Conservation (phyloP, 139 green algal species). For the Micractinium sp. region DNA sequence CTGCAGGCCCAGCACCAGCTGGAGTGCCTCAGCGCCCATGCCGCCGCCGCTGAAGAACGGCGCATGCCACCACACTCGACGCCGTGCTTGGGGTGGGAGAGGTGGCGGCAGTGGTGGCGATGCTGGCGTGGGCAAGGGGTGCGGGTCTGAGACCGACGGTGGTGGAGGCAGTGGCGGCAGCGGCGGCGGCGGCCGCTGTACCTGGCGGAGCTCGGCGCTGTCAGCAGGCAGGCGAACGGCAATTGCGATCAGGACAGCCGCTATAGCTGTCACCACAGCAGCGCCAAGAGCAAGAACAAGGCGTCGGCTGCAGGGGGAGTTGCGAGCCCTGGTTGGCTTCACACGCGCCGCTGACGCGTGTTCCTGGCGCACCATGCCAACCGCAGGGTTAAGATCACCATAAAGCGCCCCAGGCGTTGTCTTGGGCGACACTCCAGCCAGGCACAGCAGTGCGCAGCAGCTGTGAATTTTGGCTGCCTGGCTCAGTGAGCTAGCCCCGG, state of each 20-base stretch:
- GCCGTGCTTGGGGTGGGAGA: background rate
- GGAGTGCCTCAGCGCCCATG: conserved; percentile 18
- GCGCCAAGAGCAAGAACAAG: background rate
- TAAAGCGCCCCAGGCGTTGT: too few species aligned
- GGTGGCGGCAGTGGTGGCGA: background rate
- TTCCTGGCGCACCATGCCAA: too few species aligned
- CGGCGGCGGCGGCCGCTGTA: background rate
- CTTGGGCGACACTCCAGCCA: too few species aligned
- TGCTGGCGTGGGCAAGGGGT: background rate
- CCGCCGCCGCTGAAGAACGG: conserved; percentile 6
- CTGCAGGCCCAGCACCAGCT: conserved; percentile 17
- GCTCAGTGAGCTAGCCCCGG: too few species aligned
- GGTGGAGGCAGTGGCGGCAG: background rate
- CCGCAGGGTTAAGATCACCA: too few species aligned
- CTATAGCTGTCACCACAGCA: background rate
- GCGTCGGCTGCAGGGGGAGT: too few species aligned
- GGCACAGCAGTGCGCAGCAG: too few species aligned
- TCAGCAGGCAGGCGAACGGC: background rate
- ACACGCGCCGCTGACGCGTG: too few species aligned
- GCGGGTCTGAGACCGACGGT: background rate
- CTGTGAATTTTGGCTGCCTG: too few species aligned
- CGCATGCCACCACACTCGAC: conserved; percentile 15
- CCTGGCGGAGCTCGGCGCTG: too few species aligned
- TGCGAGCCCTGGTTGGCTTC: too few species aligned
- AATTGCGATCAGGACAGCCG: background rate